Conservation (phyloP, 257 asterid genomes). For the Solanum rostratum region DNA sequence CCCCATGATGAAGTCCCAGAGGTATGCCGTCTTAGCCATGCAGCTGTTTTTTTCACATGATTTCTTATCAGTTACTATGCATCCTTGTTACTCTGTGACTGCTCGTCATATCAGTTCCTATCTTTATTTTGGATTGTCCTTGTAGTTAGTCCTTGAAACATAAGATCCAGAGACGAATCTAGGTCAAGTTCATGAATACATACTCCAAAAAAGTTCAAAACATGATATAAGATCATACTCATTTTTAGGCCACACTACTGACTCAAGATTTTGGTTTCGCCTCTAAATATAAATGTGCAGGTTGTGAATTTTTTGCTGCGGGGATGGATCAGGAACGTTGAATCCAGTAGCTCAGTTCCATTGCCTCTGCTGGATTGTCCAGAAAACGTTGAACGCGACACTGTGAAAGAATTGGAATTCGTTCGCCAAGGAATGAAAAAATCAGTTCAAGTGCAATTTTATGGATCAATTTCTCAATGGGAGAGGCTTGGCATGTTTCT, state of each 20-base stretch:
- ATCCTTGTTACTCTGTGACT: neutral
- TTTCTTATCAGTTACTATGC: neutral
- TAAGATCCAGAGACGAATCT: neutral
- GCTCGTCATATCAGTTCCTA: neutral
- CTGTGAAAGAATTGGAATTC: conserved; percentile 46
- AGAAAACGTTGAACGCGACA: conserved; percentile 15
- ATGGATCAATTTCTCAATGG: conserved; percentile 61
- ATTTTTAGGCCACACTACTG: neutral
- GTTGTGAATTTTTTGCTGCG: conserved; percentile 78
- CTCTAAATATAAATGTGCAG: conserved; percentile 14
- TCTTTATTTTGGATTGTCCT: neutral
- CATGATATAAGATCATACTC: neutral
- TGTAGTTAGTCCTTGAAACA: neutral
- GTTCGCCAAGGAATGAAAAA: conserved; percentile 38
- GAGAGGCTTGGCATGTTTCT: conserved; percentile 41
- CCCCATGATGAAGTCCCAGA: conserved; percentile 99
- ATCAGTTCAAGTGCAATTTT: conserved; percentile 47
- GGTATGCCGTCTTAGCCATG: conserved; percentile 25
- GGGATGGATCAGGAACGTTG: conserved; percentile 75
- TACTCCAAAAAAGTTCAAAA: neutral
- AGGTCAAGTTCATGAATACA: neutral
- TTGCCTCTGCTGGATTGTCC: conserved; percentile 58
- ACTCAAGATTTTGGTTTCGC: neutral
- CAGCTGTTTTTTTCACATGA: neutral
- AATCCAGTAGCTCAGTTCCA: conserved; percentile 41